Evolutionary conservation across 164 flowering plant genomes (phyloP), one percentile per base, ranked within the genome.

Genomic region (Paratinospora sagittata): DNA sequence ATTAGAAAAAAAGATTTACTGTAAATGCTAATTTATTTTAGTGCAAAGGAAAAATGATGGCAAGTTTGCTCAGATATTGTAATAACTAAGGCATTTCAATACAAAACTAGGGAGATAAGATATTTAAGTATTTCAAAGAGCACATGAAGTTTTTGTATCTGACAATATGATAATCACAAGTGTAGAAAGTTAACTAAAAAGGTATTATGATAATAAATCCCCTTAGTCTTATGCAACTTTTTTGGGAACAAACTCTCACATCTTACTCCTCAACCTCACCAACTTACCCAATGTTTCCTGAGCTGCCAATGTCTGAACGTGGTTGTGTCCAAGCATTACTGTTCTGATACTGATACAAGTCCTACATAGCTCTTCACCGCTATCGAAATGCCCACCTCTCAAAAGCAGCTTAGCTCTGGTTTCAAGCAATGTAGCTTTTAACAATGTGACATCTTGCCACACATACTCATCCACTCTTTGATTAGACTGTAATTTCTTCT

Each of bases 241-340:
- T 13, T 8, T n/a, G 62, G 63, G 58, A 14, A 4, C 27, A 24
- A n/a, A 24, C 47, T 55, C 49, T 88, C 82, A 88, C 37, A 88
- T 85, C 76, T 88, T 91, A 77, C 92, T 89, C 70, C 97, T 85
- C 82, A 82, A 81, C 67, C 92, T 84, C n/a, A 91, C 95, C 58
- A 93, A 74, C 77, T 85, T 89, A 23, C 95, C 91, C 24, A 93
- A 79, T 65, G 92, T 93, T 73, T 93, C 90, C 73, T 93, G 98
- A 67, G 98, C 93, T 74, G 97, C 91, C 77, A 93, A 68, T 41
- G 97, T 93, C 62, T 80, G 93, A 1, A 85, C 84, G 77, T 90
- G 92, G 78, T 83, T 84, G 43, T 93, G 93, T 11, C 98, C 98
- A 14, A 93, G 84, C 98, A 93, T 91, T 68, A 93, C 97, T 11